Conservation (phyloP, 75 land plant species). For the Sequoia sempervirens region DNA sequence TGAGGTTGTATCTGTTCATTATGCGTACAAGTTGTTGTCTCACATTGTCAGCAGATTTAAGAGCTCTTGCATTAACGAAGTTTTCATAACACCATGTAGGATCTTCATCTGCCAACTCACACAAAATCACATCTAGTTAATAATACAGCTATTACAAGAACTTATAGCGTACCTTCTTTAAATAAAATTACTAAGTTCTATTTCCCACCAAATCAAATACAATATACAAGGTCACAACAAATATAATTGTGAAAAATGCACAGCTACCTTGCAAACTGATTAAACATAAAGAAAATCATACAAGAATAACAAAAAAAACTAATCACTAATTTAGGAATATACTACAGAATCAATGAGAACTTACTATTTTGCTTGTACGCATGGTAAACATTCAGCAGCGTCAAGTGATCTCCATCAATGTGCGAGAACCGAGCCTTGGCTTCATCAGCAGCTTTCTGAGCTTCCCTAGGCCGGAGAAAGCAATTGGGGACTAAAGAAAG, state of each 20-base stretch:
- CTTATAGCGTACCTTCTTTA: background rate
- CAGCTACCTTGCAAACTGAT: background rate
- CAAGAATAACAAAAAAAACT: background rate
- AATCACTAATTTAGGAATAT: background rate
- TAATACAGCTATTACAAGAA: background rate
- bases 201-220: background rate
- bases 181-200: background rate
- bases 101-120: conserved; percentile 65
- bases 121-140: background rate
- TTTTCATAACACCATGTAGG: conserved; percentile 95
- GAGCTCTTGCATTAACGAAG: conserved; percentile 76
- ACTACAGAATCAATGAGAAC: conserved; percentile 17
- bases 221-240: background rate
- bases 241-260: background rate
- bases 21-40: conserved; percentile 90
- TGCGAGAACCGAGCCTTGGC: conserved; percentile 97
- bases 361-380: conserved; percentile 96
- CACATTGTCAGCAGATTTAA: conserved; percentile 95
- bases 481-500: conserved; percentile 96
- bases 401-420: conserved; percentile 95
- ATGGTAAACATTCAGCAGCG: conserved; percentile 93
- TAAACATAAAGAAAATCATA: background rate
- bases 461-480: conserved; percentile 99
- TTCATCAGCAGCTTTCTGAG: conserved; percentile 99
- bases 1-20: conserved; percentile 83